Conservation (phyloP, 176 grass and related monocot species). For the Oryza coarctata region DNA sequence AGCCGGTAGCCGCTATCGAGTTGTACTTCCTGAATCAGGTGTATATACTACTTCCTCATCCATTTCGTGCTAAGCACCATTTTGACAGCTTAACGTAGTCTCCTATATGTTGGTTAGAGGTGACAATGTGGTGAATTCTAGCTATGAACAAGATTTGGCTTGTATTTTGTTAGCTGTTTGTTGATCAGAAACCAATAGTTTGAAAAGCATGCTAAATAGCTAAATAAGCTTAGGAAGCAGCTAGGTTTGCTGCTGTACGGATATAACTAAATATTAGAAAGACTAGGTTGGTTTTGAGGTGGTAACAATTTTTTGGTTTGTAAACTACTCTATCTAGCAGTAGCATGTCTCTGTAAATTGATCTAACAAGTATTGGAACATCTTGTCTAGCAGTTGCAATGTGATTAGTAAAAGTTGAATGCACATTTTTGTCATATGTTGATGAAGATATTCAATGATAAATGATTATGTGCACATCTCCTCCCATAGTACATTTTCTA, state of each 20-base stretch:
- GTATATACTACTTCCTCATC: constrained; percentile 1
- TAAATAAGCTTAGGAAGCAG: constrained; percentile 11
- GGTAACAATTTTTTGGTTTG: not conserved
- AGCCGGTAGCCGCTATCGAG: not conserved
- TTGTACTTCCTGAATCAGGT: not conserved
- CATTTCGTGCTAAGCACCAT: not conserved
- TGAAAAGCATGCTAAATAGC: constrained; percentile 8
- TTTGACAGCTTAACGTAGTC: not conserved
- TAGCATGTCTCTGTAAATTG: not conserved
- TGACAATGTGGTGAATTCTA: not conserved
- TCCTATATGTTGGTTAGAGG: not conserved
- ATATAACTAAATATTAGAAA: constrained; percentile 2
- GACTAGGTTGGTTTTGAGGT: not conserved
- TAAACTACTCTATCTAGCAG: not conserved
- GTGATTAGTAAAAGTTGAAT: not conserved
- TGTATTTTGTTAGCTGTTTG: not conserved
- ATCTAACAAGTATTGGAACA: not conserved
- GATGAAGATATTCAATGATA: constrained; percentile 4
- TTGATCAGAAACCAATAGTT: not conserved
- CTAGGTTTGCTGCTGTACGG: not conserved
- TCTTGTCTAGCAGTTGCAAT: not conserved
- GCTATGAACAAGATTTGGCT: not conserved
- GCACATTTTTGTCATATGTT: constrained; percentile 15
- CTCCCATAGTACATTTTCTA: not conserved
- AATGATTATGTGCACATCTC: not conserved